Percentiles rank a stretch among this genome's conserved stretches.
Conservation (phyloP, 164 flowering plant species). For the Nelumbo lutea region DNA sequence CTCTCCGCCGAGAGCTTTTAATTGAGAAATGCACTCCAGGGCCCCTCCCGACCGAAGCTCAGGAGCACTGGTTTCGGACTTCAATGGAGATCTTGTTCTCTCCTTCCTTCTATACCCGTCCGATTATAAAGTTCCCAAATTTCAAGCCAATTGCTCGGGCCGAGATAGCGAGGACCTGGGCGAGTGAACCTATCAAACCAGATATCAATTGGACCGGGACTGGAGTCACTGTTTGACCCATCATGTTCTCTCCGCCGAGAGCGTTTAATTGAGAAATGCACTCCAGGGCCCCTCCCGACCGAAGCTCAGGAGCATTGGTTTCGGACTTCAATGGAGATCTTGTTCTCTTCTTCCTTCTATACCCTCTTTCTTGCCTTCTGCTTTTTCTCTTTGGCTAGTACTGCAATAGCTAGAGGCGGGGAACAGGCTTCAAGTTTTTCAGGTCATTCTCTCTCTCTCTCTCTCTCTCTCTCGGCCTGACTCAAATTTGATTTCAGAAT, state of each 20-base stretch:
- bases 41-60: not conserved
- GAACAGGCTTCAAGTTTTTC: slow-evolving; percentile 12
- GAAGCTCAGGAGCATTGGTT: not conserved
- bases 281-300: not conserved
- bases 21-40: not conserved
- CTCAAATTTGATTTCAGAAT: not conserved
- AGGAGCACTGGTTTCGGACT: slow-evolving; percentile 1
- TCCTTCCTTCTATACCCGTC: slow-evolving; percentile 8
- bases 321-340: slow-evolving; percentile 16
- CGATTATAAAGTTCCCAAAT: too few species aligned
- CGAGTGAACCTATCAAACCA: too few species aligned
- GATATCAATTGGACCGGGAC: too few species aligned
- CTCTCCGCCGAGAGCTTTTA: not conserved
- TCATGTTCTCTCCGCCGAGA: not conserved
- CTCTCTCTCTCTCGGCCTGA: not conserved
- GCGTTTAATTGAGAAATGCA: not conserved
- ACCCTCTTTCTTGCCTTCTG: slow-evolving; percentile 16
- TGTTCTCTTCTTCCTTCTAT: slow-evolving; percentile 2
- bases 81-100: slow-evolving; percentile 14
- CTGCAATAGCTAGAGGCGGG: slow-evolving; percentile 37
- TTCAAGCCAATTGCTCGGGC: too few species aligned
- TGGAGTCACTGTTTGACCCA: too few species aligned
- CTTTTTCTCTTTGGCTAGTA: slow-evolving; percentile 12
- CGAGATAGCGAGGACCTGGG: too few species aligned
- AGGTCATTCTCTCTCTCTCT: slow-evolving; percentile 12